Evolutionary conservation across 2,329 filamentous ascomycete genomes (phyloP).

Genomic region (Colletotrichum nymphaeae): DNA sequence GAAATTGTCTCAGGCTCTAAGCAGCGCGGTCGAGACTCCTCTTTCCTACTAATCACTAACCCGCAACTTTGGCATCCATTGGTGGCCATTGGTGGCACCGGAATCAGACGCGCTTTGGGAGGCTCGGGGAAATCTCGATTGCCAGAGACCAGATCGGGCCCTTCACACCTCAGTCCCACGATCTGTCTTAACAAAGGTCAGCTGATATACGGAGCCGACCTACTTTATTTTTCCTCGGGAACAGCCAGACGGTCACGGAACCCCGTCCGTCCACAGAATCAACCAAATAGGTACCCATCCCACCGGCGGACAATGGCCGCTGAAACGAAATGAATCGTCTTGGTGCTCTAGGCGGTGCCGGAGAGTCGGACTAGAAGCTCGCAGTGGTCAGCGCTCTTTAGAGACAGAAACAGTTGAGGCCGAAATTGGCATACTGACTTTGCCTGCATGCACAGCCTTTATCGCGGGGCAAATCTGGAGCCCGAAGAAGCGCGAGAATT

Average conservation of each 20-base stretch:
- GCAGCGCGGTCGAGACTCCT: background rate
- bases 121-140: slow-evolving; percentile 28
- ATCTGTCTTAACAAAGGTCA: slow-evolving; percentile 12
- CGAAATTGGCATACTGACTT: slow-evolving; percentile 21
- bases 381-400: background rate
- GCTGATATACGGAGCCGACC: slow-evolving; percentile 19
- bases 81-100: slow-evolving; percentile 1
- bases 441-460: slow-evolving; percentile 31
- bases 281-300: slow-evolving; percentile 2
- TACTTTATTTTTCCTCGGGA: slow-evolving; percentile 15
- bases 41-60: background rate
- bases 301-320: slow-evolving; percentile 6
- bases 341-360: background rate
- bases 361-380: background rate
- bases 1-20: background rate
- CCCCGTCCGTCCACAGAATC: slow-evolving; percentile 14
- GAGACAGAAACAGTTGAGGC: slow-evolving; percentile 20
- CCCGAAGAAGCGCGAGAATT: slow-evolving; percentile 15
- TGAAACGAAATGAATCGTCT: slow-evolving; percentile 5
- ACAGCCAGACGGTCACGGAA: slow-evolving; percentile 2
- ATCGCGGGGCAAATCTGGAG: slow-evolving; percentile 29
- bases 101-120: background rate
- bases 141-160: slow-evolving; percentile 17
- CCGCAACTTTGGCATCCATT: background rate
- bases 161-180: background rate